These are phyloP conservation scores for Cercophora sp. DNA, from an alignment of 495 filamentous ascomycete genomes.

Conservation along the genomic window DNA sequence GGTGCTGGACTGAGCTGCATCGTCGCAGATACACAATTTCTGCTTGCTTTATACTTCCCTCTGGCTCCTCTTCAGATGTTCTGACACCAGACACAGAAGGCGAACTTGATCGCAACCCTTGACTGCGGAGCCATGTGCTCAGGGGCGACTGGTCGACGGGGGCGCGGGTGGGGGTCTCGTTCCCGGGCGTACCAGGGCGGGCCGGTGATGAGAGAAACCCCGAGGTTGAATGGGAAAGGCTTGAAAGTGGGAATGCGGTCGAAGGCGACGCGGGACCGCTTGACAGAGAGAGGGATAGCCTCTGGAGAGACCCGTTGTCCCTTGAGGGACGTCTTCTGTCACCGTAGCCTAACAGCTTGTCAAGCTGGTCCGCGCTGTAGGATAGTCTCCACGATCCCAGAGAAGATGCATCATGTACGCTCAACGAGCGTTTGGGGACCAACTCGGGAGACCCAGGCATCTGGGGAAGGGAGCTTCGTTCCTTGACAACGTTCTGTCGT, in stretches of 20 bases:
- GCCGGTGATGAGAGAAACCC: constrained; percentile 17
- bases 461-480: constrained; percentile 21
- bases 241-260: neutral
- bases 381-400: constrained; percentile 38
- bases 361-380: constrained; percentile 34
- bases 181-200: constrained; percentile 15
- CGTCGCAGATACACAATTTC: constrained; percentile 24
- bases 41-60: constrained; percentile 22
- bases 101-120: constrained; percentile 31
- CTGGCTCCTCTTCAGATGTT: constrained; percentile 14
- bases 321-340: constrained; percentile 11
- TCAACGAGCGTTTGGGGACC: constrained; percentile 26
- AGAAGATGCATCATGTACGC: constrained; percentile 28
- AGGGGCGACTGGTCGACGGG: constrained; percentile 31
- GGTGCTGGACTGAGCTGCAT: constrained; percentile 21
- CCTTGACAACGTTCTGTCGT: constrained; percentile 9
- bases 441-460: constrained; percentile 30
- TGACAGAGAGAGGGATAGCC: constrained; percentile 3
- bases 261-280: neutral
- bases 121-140: constrained; percentile 40
- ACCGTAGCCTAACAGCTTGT: constrained; percentile 14
- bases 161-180: neutral
- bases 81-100: constrained; percentile 10
- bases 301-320: constrained; percentile 3
- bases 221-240: constrained; percentile 14